Base-by-base conservation (phyloP, 805 yeast species). In the Kodamaea restingae region DNA sequence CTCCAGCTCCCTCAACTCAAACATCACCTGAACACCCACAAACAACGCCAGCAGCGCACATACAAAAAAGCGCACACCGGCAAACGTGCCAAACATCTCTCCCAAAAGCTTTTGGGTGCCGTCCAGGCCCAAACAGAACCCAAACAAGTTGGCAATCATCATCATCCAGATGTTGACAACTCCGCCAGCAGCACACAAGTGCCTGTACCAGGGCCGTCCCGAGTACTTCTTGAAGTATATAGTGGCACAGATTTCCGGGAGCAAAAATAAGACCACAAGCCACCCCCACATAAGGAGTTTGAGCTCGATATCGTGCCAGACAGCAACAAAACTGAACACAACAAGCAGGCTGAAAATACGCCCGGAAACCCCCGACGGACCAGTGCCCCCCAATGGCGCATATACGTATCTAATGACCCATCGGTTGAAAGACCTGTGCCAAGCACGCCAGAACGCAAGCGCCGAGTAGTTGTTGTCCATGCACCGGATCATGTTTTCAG, bases 221-320 rank as follows among this genome's bases (percentile, higher is more conserved):
- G 65, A 63, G 52, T 62, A 80, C 43, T 56, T 60, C 27, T 60
- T 57, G 50, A 68, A 63, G 41, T 61, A 50, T 8, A 63, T 47
- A 3, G 87, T 76, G 11, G 85, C 82, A 9, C 76, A 54, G 37
- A 88, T 75, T 57, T 93, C 98, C 0, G 98, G 98, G 4, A 90
- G 50, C 32, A 93, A 73, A 56, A 91, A 91, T 15, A 91, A 48
- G 4, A 93, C 97, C 38, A 91, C 73, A 18, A 87, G 63, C 96
- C 97, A 90, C 8, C 99, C 98, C 99, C 99, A 93, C 40, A 91
- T 65, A 35, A 93, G 65, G 37, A 93, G 65, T 46, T 80, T 81
- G 53, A 93, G 72, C 61, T 93, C 90, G 48, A 93, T 90, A 56
- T 93, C 99, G 64, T 93, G 99, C 99, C 99, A 93, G 21, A 93